Evolutionary conservation across 805 yeast genomes (phyloP).

Genomic region (Ogataea haglerorum): DNA sequence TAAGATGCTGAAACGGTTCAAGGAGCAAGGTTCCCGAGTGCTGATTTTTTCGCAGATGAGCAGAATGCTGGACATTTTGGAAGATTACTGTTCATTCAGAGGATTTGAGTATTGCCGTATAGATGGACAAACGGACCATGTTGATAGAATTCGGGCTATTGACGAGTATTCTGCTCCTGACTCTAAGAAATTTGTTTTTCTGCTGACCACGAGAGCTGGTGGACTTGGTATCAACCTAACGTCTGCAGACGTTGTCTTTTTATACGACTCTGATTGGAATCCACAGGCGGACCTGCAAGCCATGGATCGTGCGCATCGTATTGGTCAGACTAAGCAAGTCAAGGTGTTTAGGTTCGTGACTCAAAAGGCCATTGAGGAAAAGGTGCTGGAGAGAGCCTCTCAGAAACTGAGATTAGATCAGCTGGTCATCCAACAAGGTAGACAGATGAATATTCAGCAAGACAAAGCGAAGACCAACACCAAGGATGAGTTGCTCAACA

Average conservation of each 20-base stretch:
- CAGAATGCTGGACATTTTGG: constrained; percentile 73
- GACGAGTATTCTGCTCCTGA: constrained; percentile 79
- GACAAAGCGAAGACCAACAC: constrained; percentile 41
- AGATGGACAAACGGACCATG: constrained; percentile 80
- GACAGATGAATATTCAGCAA: constrained; percentile 19
- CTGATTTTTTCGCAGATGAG: constrained; percentile 83
- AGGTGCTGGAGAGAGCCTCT: constrained; percentile 76
- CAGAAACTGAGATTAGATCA: constrained; percentile 77
- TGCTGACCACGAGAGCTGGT: constrained; percentile 84
- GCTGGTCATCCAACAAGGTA: constrained; percentile 76
- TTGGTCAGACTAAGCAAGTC: constrained; percentile 83
- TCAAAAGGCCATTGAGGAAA: constrained; percentile 81
- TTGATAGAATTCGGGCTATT: constrained; percentile 69
- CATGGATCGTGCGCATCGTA: constrained; percentile 87
- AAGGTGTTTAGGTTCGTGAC: constrained; percentile 75
- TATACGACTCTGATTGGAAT: constrained; percentile 83
- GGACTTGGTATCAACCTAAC: constrained; percentile 85
- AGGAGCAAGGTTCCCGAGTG: constrained; percentile 71
- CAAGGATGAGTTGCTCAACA: constrained; percentile 70
- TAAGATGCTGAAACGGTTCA: constrained; percentile 56
- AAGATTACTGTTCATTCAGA: constrained; percentile 73
- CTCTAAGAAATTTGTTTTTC: constrained; percentile 66
- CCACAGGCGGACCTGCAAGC: constrained; percentile 89
- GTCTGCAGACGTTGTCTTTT: constrained; percentile 71
- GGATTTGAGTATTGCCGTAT: constrained; percentile 71